Evolutionary conservation across 1,139 yeast genomes (phyloP).

Genomic region (Suhomyces maxii): DNA sequence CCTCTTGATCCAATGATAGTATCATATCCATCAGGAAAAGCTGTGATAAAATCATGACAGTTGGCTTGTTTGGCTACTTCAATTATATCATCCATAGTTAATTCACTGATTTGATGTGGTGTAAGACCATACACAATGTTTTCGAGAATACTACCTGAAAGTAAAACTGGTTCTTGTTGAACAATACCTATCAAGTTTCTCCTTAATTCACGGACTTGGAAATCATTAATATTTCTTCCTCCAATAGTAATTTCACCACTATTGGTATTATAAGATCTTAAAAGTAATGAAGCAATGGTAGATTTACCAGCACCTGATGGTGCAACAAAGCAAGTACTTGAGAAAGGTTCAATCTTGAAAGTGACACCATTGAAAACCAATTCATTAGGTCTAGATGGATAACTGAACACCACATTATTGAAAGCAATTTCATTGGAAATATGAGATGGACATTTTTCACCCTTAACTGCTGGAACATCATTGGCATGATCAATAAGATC

Average conservation of each 20-base stretch:
- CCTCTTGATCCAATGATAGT: constrained; percentile 58
- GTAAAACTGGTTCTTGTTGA: constrained; percentile 83
- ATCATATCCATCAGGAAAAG: constrained; percentile 55
- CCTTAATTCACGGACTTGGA: constrained; percentile 72
- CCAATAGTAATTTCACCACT: constrained; percentile 67
- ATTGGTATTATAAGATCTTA: constrained; percentile 63
- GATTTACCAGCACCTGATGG: constrained; percentile 93
- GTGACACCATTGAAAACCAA: constrained; percentile 64
- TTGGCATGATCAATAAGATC: constrained; percentile 47
- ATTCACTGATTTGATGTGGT: constrained; percentile 45
- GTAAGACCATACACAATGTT: constrained; percentile 77
- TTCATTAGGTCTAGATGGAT: constrained; percentile 87
- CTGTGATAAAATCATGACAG: constrained; percentile 53
- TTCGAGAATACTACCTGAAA: constrained; percentile 76
- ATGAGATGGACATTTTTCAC: constrained; percentile 41
- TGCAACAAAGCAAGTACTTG: constrained; percentile 87
- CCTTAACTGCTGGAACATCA: constrained; percentile 45
- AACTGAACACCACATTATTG: constrained; percentile 65
- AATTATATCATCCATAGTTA: constrained; percentile 43
- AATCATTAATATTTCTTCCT: constrained; percentile 59
- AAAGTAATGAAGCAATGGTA: constrained; percentile 71
- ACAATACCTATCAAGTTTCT: constrained; percentile 73
- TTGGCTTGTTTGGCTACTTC: constrained; percentile 52
- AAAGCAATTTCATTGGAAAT: constrained; percentile 62
- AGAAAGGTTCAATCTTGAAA: constrained; percentile 63